Conservation (phyloP, 2,329 filamentous ascomycete species). For the Aureobasidium melanogenum region DNA sequence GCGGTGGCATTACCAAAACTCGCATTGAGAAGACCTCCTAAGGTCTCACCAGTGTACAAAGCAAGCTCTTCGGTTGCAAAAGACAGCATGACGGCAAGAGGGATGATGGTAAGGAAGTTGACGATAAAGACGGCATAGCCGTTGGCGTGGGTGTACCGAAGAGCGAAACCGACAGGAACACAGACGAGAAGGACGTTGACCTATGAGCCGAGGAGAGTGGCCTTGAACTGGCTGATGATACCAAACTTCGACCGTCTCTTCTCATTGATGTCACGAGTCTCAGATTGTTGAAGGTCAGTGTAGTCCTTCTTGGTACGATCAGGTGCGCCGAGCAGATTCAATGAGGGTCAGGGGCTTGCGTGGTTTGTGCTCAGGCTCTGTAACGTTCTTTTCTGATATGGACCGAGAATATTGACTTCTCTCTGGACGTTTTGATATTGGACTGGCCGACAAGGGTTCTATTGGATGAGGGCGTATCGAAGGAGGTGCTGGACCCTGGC, state of each 20-base stretch:
- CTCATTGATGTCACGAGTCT: constrained; percentile 19
- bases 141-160: constrained; percentile 56
- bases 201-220: constrained; percentile 75
- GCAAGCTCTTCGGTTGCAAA: constrained; percentile 89
- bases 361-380: neutral
- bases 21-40: constrained; percentile 83
- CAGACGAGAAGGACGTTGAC: constrained; percentile 75
- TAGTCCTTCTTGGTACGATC: neutral
- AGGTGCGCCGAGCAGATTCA: neutral
- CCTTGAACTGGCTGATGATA: constrained; percentile 49
- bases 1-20: constrained; percentile 61
- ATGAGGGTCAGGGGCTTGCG: neutral
- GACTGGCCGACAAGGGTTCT: neutral
- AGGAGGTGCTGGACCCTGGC: neutral
- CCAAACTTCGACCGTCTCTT: constrained; percentile 20
- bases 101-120: constrained; percentile 91
- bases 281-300: constrained; percentile 15
- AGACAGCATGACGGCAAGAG: constrained; percentile 75
- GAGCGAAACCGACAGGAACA: constrained; percentile 66
- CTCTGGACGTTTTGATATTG: neutral
- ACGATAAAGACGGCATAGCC: constrained; percentile 66
- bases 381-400: neutral
- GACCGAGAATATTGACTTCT: constrained; percentile 6
- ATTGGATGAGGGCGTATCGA: constrained; percentile 1
- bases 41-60: constrained; percentile 64